These are phyloP conservation scores for Boletus speciosus DNA, from an alignment of 768 basidiomycete species.

Conservation along the genomic window DNA sequence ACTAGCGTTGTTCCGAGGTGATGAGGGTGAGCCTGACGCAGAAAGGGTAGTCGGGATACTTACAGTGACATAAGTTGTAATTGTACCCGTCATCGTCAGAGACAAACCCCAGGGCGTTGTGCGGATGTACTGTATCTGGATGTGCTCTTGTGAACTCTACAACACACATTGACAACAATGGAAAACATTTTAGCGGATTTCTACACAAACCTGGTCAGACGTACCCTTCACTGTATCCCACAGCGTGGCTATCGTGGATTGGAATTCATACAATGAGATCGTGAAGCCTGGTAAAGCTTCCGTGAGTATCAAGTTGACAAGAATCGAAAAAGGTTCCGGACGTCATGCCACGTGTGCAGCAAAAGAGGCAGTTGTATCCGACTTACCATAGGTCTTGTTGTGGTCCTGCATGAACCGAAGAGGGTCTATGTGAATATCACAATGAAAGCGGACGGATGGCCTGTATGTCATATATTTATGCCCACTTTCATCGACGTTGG, in stretches of 20 bases:
- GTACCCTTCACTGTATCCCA: constrained; percentile 60
- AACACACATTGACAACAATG: neutral
- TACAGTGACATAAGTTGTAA: constrained; percentile 68
- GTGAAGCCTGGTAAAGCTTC: constrained; percentile 46
- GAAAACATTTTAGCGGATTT: constrained; percentile 26
- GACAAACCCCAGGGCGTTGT: constrained; percentile 59
- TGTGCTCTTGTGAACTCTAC: constrained; percentile 32
- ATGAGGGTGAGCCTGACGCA: constrained; percentile 5
- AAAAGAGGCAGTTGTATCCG: neutral
- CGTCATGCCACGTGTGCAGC: neutral
- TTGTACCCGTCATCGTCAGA: constrained; percentile 60
- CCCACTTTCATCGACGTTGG: constrained; percentile 37
- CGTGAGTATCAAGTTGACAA: neutral
- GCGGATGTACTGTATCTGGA: constrained; percentile 48
- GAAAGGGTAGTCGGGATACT: constrained; percentile 14
- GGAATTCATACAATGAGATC: constrained; percentile 58
- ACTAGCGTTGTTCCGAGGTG: constrained; percentile 40
- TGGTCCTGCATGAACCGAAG: constrained; percentile 55
- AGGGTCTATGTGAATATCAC: constrained; percentile 48
- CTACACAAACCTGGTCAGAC: constrained; percentile 29
- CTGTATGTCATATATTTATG: constrained; percentile 22
- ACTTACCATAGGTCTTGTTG: constrained; percentile 50
- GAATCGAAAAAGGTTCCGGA: neutral
- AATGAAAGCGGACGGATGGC: constrained; percentile 52
- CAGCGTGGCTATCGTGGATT: constrained; percentile 58